These are phyloP conservation scores for Drosera spatulata DNA, from an alignment of 179 eudicot genomes.

Conservation along the genomic window DNA sequence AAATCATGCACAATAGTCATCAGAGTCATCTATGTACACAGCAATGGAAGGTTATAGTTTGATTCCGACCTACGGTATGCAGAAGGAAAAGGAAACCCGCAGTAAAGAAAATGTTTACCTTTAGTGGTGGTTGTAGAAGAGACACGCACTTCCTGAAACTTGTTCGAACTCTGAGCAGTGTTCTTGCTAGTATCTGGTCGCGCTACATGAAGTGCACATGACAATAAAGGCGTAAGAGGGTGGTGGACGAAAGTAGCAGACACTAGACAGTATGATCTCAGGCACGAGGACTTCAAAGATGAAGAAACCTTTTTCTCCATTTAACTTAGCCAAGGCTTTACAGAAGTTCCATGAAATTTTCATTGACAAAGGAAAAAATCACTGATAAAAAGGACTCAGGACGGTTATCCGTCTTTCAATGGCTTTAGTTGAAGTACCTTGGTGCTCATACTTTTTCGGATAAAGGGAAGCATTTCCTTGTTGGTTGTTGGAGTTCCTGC, in stretches of 20 bases:
- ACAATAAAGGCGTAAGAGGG: neutral
- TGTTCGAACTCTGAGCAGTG: slow-evolving; percentile 42
- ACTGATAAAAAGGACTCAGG: slow-evolving; percentile 23
- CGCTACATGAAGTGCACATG: slow-evolving; percentile 20
- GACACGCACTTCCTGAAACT: slow-evolving; percentile 39
- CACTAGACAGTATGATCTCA: neutral
- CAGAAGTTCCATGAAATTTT: neutral
- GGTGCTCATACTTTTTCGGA: slow-evolving; percentile 23
- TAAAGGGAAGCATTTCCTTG: slow-evolving; percentile 60
- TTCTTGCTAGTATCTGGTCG: slow-evolving; percentile 48
- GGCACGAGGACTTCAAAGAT: neutral
- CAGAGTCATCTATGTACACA: neutral
- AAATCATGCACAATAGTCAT: slow-evolving; percentile 14
- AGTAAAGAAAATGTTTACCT: slow-evolving; percentile 29
- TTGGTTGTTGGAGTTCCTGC: slow-evolving; percentile 40
- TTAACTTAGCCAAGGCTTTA: too few relatives aligned
- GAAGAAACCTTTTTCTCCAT: too few relatives aligned
- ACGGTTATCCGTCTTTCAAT: slow-evolving; percentile 32
- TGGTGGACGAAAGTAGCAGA: neutral
- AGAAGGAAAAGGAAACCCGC: neutral
- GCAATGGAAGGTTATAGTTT: neutral
- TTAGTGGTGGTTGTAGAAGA: slow-evolving; percentile 31
- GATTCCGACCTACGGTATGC: neutral
- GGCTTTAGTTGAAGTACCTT: slow-evolving; percentile 9
- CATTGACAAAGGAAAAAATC: neutral